Conservation (phyloP, 768 basidiomycete genomes). For the Boletus speciosus region DNA sequence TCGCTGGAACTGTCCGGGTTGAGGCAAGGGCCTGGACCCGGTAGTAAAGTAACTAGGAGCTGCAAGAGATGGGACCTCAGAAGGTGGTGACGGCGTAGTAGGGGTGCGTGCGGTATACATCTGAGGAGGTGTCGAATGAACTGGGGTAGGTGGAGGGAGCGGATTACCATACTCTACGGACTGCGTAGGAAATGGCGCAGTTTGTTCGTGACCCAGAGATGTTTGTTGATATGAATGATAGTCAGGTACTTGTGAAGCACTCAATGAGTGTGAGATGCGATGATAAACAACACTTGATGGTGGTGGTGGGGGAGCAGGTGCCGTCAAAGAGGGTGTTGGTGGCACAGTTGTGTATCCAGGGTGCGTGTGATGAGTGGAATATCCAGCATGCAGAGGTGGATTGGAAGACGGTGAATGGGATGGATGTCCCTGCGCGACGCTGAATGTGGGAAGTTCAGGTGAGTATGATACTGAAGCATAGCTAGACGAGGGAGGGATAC, state of each 20-base stretch:
- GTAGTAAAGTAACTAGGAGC: neutral
- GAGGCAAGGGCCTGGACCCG: constrained; percentile 32
- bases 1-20: constrained; percentile 30
- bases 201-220: constrained; percentile 19
- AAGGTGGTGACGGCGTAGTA: constrained; percentile 25
- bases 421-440: constrained; percentile 41
- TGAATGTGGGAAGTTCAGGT: constrained; percentile 29
- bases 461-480: constrained; percentile 37
- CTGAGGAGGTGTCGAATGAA: constrained; percentile 25
- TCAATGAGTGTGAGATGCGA: constrained; percentile 29
- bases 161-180: constrained; percentile 22
- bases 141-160: constrained; percentile 20
- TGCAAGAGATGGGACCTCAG: constrained; percentile 14
- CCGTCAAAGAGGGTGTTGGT: constrained; percentile 5
- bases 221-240: constrained; percentile 24
- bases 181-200: constrained; percentile 22
- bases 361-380: constrained; percentile 19
- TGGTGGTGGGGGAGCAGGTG: constrained; percentile 8
- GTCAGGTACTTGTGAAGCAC: constrained; percentile 24
- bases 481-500: constrained; percentile 31
- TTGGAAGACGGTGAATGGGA: constrained; percentile 26
- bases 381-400: constrained; percentile 12
- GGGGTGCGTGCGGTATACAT: constrained; percentile 17
- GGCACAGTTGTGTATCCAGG: constrained; percentile 11
- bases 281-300: constrained; percentile 13